Evolutionary conservation across 352 stramenopile species (phyloP).

Genomic region (Phytophthora pluvialis): DNA sequence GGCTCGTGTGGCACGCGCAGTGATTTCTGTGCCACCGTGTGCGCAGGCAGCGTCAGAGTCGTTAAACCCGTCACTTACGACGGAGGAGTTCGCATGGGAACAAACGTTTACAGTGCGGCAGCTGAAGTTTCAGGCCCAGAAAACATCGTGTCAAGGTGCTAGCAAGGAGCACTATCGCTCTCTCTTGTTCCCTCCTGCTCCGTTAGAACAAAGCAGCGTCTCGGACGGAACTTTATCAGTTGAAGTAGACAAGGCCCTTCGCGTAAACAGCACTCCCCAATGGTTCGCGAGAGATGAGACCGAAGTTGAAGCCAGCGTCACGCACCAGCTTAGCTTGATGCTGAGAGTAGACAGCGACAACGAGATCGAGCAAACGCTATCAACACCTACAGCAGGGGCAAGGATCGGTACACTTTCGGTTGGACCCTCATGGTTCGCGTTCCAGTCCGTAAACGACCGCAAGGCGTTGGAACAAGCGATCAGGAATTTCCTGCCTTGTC

Average conservation of each 20-base stretch:
- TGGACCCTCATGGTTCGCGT: slow-evolving; percentile 40
- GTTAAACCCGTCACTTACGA: neutral
- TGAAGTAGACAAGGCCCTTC: slow-evolving; percentile 12
- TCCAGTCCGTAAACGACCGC: slow-evolving; percentile 25
- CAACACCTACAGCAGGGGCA: neutral
- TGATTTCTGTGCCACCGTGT: slow-evolving; percentile 36
- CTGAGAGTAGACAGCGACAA: slow-evolving; percentile 5
- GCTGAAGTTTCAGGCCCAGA: slow-evolving; percentile 37
- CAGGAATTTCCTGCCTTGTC: slow-evolving; percentile 24
- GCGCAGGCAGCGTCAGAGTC: slow-evolving; percentile 22
- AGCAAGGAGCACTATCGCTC: slow-evolving; percentile 15
- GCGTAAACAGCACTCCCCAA: slow-evolving; percentile 1
- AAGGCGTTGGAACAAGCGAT: slow-evolving; percentile 30
- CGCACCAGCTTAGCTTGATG: slow-evolving; percentile 12
- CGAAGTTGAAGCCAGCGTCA: slow-evolving; percentile 19
- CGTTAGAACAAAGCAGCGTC: slow-evolving; percentile 1
- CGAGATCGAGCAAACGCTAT: neutral
- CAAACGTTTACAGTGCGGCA: slow-evolving; percentile 35
- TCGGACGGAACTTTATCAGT: slow-evolving; percentile 10
- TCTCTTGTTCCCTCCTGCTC: slow-evolving; percentile 25
- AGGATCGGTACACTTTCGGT: neutral
- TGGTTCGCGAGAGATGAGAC: slow-evolving; percentile 18
- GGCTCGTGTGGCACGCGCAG: slow-evolving; percentile 37
- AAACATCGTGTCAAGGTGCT: neutral
- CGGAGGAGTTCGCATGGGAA: slow-evolving; percentile 26